Conservation (phyloP, 331 rosid genomes). For the Erythrophleum ivorense region DNA sequence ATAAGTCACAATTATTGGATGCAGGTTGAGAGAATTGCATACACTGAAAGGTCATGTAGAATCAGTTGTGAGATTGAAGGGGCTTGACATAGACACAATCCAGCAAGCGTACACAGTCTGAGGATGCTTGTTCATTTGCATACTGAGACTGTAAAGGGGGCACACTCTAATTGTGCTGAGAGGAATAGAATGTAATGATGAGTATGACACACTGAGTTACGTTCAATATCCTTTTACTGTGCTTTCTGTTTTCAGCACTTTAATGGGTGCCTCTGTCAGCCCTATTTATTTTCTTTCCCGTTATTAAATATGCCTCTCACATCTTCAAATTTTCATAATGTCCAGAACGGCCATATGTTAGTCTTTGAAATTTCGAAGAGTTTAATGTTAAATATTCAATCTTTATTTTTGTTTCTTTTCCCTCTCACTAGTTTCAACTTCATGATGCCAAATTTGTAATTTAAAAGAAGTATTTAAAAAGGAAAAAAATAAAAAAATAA, state of each 20-base stretch:
- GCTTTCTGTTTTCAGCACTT: constrained; percentile 20
- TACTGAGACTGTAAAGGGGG: constrained; percentile 39
- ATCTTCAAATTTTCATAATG: not conserved
- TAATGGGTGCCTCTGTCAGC: constrained; percentile 22
- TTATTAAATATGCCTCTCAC: not conserved
- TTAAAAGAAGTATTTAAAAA: no score
- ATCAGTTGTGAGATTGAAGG: constrained; percentile 96
- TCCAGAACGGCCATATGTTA: not conserved
- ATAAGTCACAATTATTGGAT: constrained; percentile 6
- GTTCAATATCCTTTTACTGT: constrained; percentile 10
- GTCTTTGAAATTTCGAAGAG: not conserved
- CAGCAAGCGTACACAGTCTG: constrained; percentile 97
- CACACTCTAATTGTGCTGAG: constrained; percentile 16
- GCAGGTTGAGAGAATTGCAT: constrained; percentile 91
- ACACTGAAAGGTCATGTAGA: constrained; percentile 98
- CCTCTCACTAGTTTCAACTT: not conserved
- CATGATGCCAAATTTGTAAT: no score
- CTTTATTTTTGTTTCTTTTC: not conserved
- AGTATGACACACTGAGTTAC: not conserved
- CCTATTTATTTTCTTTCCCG: constrained; percentile 12
- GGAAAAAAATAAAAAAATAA: no score
- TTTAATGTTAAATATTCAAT: not conserved
- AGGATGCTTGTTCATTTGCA: constrained; percentile 22
- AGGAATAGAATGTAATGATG: constrained; percentile 32
- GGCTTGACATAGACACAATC: constrained; percentile 95